phyloP scores from a whole-genome alignment of 352 stramenopile genomes.

The Phytopythium ostracodes region DNA sequence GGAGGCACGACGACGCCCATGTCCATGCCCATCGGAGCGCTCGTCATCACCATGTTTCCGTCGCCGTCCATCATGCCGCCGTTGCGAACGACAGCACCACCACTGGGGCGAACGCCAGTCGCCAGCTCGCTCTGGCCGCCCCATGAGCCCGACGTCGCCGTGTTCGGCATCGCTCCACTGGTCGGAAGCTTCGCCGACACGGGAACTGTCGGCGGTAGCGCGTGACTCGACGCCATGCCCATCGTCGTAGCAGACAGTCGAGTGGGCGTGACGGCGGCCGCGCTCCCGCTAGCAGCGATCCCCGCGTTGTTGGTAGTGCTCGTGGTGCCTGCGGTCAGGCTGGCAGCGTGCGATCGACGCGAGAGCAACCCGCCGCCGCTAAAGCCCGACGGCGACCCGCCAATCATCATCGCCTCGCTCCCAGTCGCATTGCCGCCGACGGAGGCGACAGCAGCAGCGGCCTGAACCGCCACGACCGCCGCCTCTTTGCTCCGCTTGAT shows the following conservation, averaged over 20 bases:
- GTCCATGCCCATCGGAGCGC: constrained; percentile 6
- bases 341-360: constrained; percentile 38
- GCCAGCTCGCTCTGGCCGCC: neutral
- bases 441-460: constrained; percentile 57
- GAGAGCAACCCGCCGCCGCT: constrained; percentile 22
- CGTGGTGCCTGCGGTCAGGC: constrained; percentile 9
- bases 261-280: neutral
- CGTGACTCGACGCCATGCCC: constrained; percentile 3
- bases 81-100: constrained; percentile 1
- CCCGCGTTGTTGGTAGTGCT: constrained; percentile 5
- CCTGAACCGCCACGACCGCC: constrained; percentile 68
- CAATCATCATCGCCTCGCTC: constrained; percentile 38
- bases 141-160: neutral
- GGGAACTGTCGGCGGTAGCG: constrained; percentile 11
- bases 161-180: constrained; percentile 5
- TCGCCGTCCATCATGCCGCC: constrained; percentile 2
- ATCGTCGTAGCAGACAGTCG: constrained; percentile 5
- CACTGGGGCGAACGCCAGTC: neutral
- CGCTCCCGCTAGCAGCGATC: constrained; percentile 5
- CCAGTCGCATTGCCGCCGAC: constrained; percentile 39
- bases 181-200: constrained; percentile 7
- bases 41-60: neutral
- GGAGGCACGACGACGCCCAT: constrained; percentile 9
- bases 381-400: constrained; percentile 38
- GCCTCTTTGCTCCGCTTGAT: constrained; percentile 86